A percentile compares a stretch with the other conserved stretches of the same genome.
Evolutionary conservation across 306 rosid species (phyloP).

Genomic region (Albizia julibrissin): DNA sequence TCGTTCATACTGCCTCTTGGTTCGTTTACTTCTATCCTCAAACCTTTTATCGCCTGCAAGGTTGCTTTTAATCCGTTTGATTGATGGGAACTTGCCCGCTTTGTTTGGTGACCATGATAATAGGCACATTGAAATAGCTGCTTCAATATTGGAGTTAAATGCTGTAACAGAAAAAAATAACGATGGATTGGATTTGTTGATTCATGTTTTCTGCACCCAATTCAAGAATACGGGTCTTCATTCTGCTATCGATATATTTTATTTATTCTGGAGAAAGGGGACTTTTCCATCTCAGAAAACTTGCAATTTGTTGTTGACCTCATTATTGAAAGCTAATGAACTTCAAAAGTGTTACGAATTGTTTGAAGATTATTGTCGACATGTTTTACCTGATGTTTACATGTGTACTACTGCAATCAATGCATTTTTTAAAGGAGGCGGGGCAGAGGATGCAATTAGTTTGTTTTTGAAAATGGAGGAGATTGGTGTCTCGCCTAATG

Average conservation of each 20-base stretch:
- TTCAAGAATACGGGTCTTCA: conserved; percentile 46
- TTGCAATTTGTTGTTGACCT: conserved; percentile 56
- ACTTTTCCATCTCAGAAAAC: conserved; percentile 52
- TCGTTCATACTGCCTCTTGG: conserved; percentile 62
- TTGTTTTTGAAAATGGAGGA: conserved; percentile 61
- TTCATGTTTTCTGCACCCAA: conserved; percentile 57
- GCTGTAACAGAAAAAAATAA: neutral
- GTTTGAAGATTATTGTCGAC: conserved; percentile 46
- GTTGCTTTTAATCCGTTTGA: conserved; percentile 53
- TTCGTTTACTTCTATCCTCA: conserved; percentile 55
- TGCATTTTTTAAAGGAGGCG: conserved; percentile 57
- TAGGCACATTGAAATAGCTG: conserved; percentile 46
- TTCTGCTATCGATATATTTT: conserved; percentile 48
- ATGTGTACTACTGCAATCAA: conserved; percentile 56
- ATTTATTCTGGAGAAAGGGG: conserved; percentile 37
- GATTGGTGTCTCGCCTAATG: conserved; percentile 61
- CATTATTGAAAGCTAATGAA: conserved; percentile 62
- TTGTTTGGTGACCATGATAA: conserved; percentile 23
- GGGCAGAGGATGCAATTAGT: conserved; percentile 53
- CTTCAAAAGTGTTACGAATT: conserved; percentile 52
- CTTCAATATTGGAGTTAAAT: conserved; percentile 41
- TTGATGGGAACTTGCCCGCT: conserved; percentile 50
- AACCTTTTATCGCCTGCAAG: conserved; percentile 50
- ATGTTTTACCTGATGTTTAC: conserved; percentile 57
- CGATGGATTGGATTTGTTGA: conserved; percentile 61